Evolutionary conservation across 176 grass and related monocot genomes (phyloP).

Genomic region (Carex parvula): DNA sequence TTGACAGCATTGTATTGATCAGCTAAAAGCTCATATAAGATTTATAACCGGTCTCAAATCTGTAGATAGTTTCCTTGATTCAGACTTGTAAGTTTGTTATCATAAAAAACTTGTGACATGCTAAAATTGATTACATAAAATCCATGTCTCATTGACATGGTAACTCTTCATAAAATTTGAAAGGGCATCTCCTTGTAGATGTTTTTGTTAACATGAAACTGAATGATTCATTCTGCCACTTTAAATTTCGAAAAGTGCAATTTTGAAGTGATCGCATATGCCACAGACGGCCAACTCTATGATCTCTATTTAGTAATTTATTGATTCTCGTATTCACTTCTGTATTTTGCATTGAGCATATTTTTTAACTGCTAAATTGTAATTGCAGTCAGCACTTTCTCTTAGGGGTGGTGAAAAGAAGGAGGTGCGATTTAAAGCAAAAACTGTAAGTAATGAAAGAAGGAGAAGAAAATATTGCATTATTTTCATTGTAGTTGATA

Average conservation of each 20-base stretch:
- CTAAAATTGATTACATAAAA: slow-evolving; percentile 8
- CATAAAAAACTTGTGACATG: neutral
- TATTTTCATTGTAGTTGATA: slow-evolving; percentile 4
- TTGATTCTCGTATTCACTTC: neutral
- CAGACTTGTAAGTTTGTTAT: neutral
- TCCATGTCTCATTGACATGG: neutral
- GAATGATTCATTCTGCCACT: neutral
- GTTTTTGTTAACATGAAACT: neutral
- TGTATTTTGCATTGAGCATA: neutral
- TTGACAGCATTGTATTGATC: neutral
- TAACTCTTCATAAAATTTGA: neutral
- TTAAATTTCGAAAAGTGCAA: neutral
- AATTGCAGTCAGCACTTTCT: slow-evolving; percentile 30
- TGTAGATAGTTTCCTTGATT: neutral
- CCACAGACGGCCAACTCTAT: neutral
- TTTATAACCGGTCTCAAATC: neutral
- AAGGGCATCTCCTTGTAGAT: neutral
- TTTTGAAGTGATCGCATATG: neutral
- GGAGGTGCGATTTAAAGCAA: slow-evolving; percentile 31
- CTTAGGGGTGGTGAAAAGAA: slow-evolving; percentile 16
- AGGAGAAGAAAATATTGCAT: neutral
- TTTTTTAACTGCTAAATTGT: neutral
- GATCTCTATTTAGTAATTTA: neutral
- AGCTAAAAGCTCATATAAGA: neutral
- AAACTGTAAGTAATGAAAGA: slow-evolving; percentile 21